Evolutionary conservation across 129 eudicot species (phyloP).

Genomic region (Centella asiatica): DNA sequence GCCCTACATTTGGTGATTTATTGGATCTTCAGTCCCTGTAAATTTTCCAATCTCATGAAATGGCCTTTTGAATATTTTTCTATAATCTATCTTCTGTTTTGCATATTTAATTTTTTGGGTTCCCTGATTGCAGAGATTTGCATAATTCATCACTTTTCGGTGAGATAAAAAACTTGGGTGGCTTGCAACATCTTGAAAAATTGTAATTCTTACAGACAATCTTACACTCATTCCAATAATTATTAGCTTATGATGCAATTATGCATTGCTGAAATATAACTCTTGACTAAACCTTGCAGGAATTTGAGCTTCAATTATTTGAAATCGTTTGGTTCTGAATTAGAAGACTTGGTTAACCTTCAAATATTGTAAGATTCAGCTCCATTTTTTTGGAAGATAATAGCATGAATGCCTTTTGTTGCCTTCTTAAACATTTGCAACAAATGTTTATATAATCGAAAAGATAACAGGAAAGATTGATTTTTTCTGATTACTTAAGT

Average conservation of each 20-base stretch:
- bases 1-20: slow-evolving; percentile 71
- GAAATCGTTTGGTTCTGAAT: slow-evolving; percentile 72
- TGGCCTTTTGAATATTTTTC: neutral
- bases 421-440: neutral
- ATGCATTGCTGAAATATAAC: neutral
- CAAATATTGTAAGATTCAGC: slow-evolving; percentile 53
- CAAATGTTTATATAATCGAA: no score
- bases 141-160: slow-evolving; percentile 85
- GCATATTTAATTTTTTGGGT: slow-evolving; percentile 8
- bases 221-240: neutral
- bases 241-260: slow-evolving; percentile 10
- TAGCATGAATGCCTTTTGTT: neutral
- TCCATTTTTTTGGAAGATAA: neutral
- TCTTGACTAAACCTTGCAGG: slow-evolving; percentile 32
- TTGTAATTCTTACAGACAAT: slow-evolving; percentile 37
- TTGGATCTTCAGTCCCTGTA: slow-evolving; percentile 70
- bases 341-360: slow-evolving; percentile 64
- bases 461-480: neutral
- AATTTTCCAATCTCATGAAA: slow-evolving; percentile 15
- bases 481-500: neutral
- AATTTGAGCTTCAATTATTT: slow-evolving; percentile 76
- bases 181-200: slow-evolving; percentile 67
- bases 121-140: slow-evolving; percentile 52
- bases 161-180: slow-evolving; percentile 71
- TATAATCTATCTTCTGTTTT: neutral